These are phyloP conservation scores for Arthrobotrys conoides DNA, from an alignment of 2,329 filamentous ascomycete genomes.

Conservation along the genomic window DNA sequence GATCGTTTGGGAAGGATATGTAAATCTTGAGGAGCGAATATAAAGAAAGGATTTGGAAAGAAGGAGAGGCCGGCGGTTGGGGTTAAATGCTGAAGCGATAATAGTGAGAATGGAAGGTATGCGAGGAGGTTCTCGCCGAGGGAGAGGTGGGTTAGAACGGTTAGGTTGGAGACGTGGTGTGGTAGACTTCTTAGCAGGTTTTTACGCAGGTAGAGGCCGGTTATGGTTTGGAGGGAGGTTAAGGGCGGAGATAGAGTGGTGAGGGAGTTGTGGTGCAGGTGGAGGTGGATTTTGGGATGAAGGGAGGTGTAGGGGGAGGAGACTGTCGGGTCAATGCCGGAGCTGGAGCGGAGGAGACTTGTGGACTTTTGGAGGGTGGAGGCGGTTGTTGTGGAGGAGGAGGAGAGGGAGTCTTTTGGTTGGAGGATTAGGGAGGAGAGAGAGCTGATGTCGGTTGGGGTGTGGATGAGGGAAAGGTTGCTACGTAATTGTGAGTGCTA, in stretches of 20 bases:
- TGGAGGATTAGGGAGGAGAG: conserved; percentile 39
- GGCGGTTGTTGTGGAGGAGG: not conserved
- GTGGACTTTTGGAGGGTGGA: not conserved
- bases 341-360: conserved; percentile 31
- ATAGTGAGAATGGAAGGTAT: conserved; percentile 37
- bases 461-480: conserved; percentile 23
- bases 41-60: conserved; percentile 41
- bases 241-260: conserved; percentile 26
- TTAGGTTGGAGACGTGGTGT: conserved; percentile 30
- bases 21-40: conserved; percentile 4
- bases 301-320: conserved; percentile 41
- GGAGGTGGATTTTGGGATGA: conserved; percentile 17
- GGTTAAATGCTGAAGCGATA: conserved; percentile 15
- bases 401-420: conserved; percentile 16
- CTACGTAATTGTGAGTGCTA: conserved; percentile 3
- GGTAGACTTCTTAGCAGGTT: conserved; percentile 36
- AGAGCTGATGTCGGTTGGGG: conserved; percentile 37
- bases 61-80: not conserved
- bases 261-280: conserved; percentile 26
- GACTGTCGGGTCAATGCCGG: conserved; percentile 29
- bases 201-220: conserved; percentile 37
- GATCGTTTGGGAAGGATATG: not conserved
- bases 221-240: conserved; percentile 25
- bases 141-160: conserved; percentile 14
- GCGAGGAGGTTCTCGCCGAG: conserved; percentile 29